phyloP scores from a whole-genome alignment of 2,329 filamentous ascomycete species.

The Bipolaris victoriae region DNA sequence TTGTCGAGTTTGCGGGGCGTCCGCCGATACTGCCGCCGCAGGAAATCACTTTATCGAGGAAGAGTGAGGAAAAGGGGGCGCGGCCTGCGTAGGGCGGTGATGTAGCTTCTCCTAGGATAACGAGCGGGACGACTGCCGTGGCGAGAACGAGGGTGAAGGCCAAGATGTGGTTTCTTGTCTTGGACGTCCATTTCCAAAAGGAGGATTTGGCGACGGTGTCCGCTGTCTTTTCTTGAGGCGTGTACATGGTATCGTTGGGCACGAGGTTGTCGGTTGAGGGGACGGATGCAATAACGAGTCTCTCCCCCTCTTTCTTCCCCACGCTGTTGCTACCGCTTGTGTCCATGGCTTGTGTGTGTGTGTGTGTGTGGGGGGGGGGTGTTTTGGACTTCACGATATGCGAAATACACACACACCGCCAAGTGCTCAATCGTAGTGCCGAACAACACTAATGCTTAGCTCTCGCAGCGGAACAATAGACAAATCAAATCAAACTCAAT shows the following conservation, averaged over 20 bases:
- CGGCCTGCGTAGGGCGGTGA: neutral
- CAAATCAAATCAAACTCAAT: too few relatives aligned
- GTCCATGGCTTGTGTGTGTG: too few relatives aligned
- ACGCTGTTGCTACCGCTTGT: neutral
- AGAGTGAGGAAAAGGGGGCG: constrained; percentile 17
- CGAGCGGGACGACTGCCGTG: constrained; percentile 18
- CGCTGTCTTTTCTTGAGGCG: too few relatives aligned
- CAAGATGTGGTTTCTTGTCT: constrained; percentile 18
- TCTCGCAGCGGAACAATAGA: too few relatives aligned
- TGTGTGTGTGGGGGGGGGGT: too few relatives aligned
- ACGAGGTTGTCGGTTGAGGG: neutral
- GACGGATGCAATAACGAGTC: neutral
- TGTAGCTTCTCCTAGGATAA: constrained; percentile 16
- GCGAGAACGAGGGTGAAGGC: constrained; percentile 17
- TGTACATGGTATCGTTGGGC: too few relatives aligned
- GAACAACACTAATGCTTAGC: too few relatives aligned
- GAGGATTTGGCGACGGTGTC: neutral
- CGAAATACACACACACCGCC: too few relatives aligned
- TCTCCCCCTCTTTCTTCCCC: constrained; percentile 8
- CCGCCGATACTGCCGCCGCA: constrained; percentile 17
- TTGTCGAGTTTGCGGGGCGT: constrained; percentile 20
- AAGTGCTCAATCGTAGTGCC: too few relatives aligned
- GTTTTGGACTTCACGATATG: too few relatives aligned
- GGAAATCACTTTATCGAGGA: constrained; percentile 19
- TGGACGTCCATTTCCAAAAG: constrained; percentile 2